These are phyloP conservation scores for Tetrastigma voinierianum DNA, from an alignment of 164 flowering plant genomes.

Conservation along the genomic window DNA sequence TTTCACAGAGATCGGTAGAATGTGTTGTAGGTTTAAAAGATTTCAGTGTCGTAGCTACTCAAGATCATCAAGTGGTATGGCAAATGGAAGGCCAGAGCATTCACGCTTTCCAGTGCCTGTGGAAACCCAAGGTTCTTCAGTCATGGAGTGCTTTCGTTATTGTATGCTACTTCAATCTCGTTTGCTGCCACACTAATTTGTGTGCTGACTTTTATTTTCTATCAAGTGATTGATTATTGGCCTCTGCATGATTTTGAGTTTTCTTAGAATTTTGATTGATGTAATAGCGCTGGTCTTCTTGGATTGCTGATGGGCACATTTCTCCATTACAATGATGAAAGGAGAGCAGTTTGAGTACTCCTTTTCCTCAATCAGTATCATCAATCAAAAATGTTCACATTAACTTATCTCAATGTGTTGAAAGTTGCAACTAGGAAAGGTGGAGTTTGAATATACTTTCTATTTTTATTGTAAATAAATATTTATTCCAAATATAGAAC, in stretches of 20 bases:
- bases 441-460: too few species aligned
- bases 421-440: too few species aligned
- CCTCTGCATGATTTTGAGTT: not conserved
- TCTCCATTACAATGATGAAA: constrained; percentile 74
- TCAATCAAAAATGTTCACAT: too few species aligned
- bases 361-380: not conserved
- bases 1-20: not conserved
- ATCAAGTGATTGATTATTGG: not conserved
- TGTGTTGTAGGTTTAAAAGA: constrained; percentile 40
- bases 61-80: constrained; percentile 25
- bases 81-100: constrained; percentile 11
- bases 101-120: constrained; percentile 11
- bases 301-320: constrained; percentile 55
- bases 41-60: constrained; percentile 32
- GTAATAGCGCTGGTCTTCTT: constrained; percentile 56
- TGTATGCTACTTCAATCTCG: constrained; percentile 35
- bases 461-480: too few species aligned
- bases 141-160: constrained; percentile 35
- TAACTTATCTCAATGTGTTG: too few species aligned
- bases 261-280: not conserved
- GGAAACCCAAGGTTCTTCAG: constrained; percentile 23
- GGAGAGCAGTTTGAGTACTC: constrained; percentile 55
- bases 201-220: not conserved
- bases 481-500: too few species aligned
- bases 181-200: constrained; percentile 1